Conservation (phyloP, 805 yeast species). For the Tetrapisispora taiwanensis region DNA sequence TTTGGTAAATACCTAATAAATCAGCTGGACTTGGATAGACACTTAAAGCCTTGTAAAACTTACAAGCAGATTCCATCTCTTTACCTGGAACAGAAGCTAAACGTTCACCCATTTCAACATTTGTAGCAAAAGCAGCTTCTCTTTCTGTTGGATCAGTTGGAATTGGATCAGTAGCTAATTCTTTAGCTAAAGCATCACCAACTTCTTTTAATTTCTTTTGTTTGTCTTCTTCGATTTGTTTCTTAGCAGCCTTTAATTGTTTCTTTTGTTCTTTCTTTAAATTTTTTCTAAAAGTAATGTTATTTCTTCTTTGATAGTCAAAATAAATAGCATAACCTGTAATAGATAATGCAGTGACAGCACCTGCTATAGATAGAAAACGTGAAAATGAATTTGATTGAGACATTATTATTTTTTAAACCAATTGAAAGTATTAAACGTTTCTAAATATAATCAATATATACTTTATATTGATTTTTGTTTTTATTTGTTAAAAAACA, state of each 20-base stretch:
- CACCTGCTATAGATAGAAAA: conserved; percentile 28
- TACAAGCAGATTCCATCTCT: conserved; percentile 75
- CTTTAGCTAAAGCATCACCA: conserved; percentile 50
- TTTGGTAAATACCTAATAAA: conserved; percentile 80
- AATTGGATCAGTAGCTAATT: conserved; percentile 62
- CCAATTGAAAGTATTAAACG: too few species aligned
- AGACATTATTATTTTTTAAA: conserved; percentile 10
- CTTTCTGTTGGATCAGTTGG: conserved; percentile 61
- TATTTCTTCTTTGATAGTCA: conserved; percentile 81
- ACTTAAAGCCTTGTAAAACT: conserved; percentile 85
- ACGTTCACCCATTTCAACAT: conserved; percentile 80
- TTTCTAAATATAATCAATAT: too few species aligned
- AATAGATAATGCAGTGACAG: conserved; percentile 42
- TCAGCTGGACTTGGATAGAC: conserved; percentile 95
- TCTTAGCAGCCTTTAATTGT: conserved; percentile 37
- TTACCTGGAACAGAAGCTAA: conserved; percentile 54
- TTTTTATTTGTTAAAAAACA: too few species aligned
- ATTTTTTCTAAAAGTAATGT: conserved; percentile 67
- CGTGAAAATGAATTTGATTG: conserved; percentile 13
- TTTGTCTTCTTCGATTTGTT: conserved; percentile 42
- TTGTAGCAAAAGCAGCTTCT: conserved; percentile 71
- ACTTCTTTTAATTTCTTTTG: conserved; percentile 51
- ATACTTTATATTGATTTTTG: too few species aligned
- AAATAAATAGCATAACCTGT: conserved; percentile 76
- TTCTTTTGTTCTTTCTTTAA: conserved; percentile 35